These are phyloP conservation scores for Trypanosoma lewisi DNA, from an alignment of 208 protist species.

Conservation along the genomic window DNA sequence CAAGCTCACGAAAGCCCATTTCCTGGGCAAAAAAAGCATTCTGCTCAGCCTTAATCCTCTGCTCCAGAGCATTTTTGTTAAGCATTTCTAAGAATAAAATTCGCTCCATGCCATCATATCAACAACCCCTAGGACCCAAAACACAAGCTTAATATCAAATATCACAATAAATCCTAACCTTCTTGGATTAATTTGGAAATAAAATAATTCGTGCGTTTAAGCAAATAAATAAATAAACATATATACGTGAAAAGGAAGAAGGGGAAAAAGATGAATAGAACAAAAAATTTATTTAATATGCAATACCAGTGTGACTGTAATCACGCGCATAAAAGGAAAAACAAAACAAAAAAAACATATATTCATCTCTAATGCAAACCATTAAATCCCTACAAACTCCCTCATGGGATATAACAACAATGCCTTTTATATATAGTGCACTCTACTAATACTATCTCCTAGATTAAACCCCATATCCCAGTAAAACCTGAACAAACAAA, in stretches of 20 bases:
- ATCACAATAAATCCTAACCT: not conserved
- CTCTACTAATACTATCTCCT: constrained; percentile 10
- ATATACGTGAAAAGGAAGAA: constrained; percentile 1
- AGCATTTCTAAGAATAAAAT: constrained; percentile 11
- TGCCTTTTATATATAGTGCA: too few relatives aligned
- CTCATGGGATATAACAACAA: too few relatives aligned
- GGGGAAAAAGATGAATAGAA: constrained; percentile 18
- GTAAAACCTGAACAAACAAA: constrained; percentile 6
- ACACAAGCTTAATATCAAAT: not conserved
- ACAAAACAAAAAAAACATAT: constrained; percentile 8
- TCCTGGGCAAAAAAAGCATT: constrained; percentile 12
- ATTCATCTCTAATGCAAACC: not conserved
- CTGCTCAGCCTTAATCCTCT: constrained; percentile 10
- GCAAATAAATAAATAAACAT: constrained; percentile 5
- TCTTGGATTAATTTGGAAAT: constrained; percentile 7
- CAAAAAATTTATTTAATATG: constrained; percentile 19
- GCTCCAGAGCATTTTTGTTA: not conserved
- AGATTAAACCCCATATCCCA: not conserved
- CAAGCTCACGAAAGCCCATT: constrained; percentile 21
- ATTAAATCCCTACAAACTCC: not conserved
- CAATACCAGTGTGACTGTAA: not conserved
- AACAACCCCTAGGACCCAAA: not conserved
- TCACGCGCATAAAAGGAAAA: too few relatives aligned
- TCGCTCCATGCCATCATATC: not conserved
- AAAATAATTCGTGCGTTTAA: constrained; percentile 13